These are phyloP conservation scores for Candida gigantensis DNA, from an alignment of 1,139 yeast genomes.

Conservation along the genomic window DNA sequence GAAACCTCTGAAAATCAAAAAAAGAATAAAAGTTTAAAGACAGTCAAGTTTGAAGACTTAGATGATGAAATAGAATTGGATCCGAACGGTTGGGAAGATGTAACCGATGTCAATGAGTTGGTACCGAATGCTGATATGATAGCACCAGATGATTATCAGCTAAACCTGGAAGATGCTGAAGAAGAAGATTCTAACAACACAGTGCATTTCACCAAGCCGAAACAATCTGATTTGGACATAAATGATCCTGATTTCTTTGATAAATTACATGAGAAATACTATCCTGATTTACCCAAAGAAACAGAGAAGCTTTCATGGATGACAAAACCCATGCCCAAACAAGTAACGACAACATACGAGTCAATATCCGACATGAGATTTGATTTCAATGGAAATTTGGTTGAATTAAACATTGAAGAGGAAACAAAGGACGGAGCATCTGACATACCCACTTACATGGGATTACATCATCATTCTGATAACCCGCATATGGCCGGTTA, in stretches of 20 bases:
- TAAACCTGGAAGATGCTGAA: constrained; percentile 33
- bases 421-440: constrained; percentile 30
- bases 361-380: constrained; percentile 75
- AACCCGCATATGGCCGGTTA: constrained; percentile 92
- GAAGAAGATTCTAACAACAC: constrained; percentile 20
- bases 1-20: constrained; percentile 15
- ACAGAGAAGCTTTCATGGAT: constrained; percentile 88
- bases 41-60: constrained; percentile 41
- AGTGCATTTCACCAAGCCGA: constrained; percentile 69
- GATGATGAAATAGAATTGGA: constrained; percentile 27
- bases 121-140: constrained; percentile 27
- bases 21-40: constrained; percentile 31
- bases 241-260: constrained; percentile 78
- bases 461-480: constrained; percentile 90
- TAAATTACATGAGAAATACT: constrained; percentile 80
- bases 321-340: constrained; percentile 59
- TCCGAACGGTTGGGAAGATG: constrained; percentile 47
- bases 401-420: constrained; percentile 34
- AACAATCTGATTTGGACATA: constrained; percentile 46
- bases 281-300: constrained; percentile 86
- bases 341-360: constrained; percentile 52
- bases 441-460: constrained; percentile 56
- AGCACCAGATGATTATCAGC: constrained; percentile 49
- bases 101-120: constrained; percentile 36
- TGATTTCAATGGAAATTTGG: constrained; percentile 80